Evolutionary conservation across 108 stramenopile genomes (phyloP).

Genomic region (Epithemia pelagica): DNA sequence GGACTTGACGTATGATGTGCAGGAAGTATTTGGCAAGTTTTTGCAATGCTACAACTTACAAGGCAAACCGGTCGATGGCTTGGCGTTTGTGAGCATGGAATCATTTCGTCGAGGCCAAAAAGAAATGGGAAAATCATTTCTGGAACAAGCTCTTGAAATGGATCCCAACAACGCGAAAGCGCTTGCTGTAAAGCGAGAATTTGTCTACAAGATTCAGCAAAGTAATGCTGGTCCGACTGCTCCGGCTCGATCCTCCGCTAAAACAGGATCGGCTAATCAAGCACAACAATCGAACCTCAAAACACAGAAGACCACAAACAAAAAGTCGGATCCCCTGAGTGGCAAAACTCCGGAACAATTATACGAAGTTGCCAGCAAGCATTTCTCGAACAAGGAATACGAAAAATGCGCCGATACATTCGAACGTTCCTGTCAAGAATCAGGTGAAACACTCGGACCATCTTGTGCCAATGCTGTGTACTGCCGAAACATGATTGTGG

Average conservation of each 20-base stretch:
- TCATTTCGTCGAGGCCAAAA: slow-evolving; percentile 53
- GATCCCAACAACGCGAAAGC: slow-evolving; percentile 44
- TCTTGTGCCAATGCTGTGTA: slow-evolving; percentile 75
- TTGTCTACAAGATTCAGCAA: slow-evolving; percentile 6
- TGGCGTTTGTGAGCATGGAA: slow-evolving; percentile 58
- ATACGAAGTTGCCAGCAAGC: slow-evolving; percentile 54
- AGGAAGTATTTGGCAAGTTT: slow-evolving; percentile 62
- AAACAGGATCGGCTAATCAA: slow-evolving; percentile 1
- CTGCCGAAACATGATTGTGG: slow-evolving; percentile 61
- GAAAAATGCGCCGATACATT: slow-evolving; percentile 62
- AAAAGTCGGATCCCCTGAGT: slow-evolving; percentile 23
- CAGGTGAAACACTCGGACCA: slow-evolving; percentile 31
- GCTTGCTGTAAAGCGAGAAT: slow-evolving; percentile 17
- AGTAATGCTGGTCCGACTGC: background rate
- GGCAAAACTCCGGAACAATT: slow-evolving; percentile 54
- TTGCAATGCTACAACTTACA: slow-evolving; percentile 54
- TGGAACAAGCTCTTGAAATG: slow-evolving; percentile 49
- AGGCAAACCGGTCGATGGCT: slow-evolving; percentile 51
- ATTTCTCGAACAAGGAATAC: slow-evolving; percentile 56
- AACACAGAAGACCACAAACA: slow-evolving; percentile 7
- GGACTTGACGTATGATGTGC: slow-evolving; percentile 43
- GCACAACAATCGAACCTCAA: background rate
- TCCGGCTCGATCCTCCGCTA: background rate
- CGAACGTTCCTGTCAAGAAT: slow-evolving; percentile 63
- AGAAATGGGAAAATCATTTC: slow-evolving; percentile 58